Percentiles rank a stretch among this genome's conserved stretches.
phyloP scores from a whole-genome alignment of 1,284 basidiomycete species.

The Puccinia horiana region DNA sequence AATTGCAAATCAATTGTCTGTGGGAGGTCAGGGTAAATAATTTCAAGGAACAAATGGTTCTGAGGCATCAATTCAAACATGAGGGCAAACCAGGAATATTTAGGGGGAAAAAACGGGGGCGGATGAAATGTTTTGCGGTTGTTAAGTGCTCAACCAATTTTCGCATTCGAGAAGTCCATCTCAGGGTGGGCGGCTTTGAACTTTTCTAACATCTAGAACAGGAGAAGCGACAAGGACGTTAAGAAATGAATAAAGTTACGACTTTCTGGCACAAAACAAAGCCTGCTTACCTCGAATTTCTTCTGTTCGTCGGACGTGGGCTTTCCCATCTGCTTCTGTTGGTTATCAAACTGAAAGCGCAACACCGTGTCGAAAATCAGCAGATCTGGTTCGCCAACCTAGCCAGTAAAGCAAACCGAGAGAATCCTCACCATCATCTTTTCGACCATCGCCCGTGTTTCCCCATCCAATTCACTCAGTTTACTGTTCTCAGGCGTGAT shows the following conservation, averaged over 20 bases:
- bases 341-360: constrained; percentile 80
- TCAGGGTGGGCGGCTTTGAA: constrained; percentile 89
- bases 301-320: constrained; percentile 61
- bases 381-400: background rate
- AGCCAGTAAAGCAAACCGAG: constrained; percentile 9
- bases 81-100: too few relatives aligned
- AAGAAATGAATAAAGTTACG: background rate
- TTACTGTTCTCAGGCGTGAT: constrained; percentile 95
- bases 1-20: too few relatives aligned
- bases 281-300: constrained; percentile 63
- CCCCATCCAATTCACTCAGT: constrained; percentile 89
- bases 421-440: constrained; percentile 91
- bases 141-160: constrained; percentile 28
- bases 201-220: constrained; percentile 72
- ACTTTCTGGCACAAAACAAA: background rate
- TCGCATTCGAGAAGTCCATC: constrained; percentile 70
- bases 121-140: background rate
- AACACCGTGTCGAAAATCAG: constrained; percentile 7
- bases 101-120: too few relatives aligned
- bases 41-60: too few relatives aligned
- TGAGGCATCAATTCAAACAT: too few relatives aligned
- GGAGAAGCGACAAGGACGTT: background rate
- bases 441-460: constrained; percentile 94
- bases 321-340: constrained; percentile 96
- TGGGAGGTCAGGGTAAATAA: too few relatives aligned